These are phyloP conservation scores for Madurella fahalii DNA, from an alignment of 2,329 filamentous ascomycete species.

Conservation along the genomic window DNA sequence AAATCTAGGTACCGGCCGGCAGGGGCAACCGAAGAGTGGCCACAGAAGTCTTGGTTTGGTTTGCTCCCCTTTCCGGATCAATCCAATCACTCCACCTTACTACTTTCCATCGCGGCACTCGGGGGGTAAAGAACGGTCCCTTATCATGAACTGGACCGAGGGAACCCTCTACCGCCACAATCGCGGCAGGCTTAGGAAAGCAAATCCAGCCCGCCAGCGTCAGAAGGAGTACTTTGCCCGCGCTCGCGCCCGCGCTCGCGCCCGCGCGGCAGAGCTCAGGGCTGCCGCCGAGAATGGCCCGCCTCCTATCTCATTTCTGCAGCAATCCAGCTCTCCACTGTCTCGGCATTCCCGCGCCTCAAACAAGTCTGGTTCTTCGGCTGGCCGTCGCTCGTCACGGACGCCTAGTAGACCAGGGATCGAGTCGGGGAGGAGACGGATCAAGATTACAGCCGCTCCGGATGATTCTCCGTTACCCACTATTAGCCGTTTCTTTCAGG, in stretches of 20 bases:
- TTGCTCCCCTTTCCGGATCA: background rate
- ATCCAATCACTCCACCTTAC: background rate
- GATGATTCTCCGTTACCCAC: slow-evolving; percentile 14
- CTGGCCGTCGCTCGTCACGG: slow-evolving; percentile 2
- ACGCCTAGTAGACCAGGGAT: background rate
- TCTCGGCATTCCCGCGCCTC: slow-evolving; percentile 9
- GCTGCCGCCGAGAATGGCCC: slow-evolving; percentile 30
- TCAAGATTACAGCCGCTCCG: background rate
- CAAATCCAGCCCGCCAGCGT: slow-evolving; percentile 31
- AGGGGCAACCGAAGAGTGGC: too few species aligned
- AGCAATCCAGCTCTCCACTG: slow-evolving; percentile 1
- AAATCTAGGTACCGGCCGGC: background rate
- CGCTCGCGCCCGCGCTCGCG: slow-evolving; percentile 40
- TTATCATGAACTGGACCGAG: slow-evolving; percentile 49
- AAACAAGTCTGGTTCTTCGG: slow-evolving; percentile 17
- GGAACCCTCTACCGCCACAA: slow-evolving; percentile 42
- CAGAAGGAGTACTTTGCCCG: slow-evolving; percentile 47
- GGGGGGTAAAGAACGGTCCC: background rate
- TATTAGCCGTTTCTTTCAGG: slow-evolving; percentile 16
- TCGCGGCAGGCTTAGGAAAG: slow-evolving; percentile 33
- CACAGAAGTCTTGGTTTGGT: too few species aligned
- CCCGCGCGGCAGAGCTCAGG: slow-evolving; percentile 27
- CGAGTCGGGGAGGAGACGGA: slow-evolving; percentile 3
- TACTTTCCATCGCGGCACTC: too few species aligned
- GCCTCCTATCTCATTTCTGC: slow-evolving; percentile 29